Evolutionary conservation across 129 eudicot genomes (phyloP), one percentile per base, ranked within the genome.

Genomic region (Kitagawia praeruptora): DNA sequence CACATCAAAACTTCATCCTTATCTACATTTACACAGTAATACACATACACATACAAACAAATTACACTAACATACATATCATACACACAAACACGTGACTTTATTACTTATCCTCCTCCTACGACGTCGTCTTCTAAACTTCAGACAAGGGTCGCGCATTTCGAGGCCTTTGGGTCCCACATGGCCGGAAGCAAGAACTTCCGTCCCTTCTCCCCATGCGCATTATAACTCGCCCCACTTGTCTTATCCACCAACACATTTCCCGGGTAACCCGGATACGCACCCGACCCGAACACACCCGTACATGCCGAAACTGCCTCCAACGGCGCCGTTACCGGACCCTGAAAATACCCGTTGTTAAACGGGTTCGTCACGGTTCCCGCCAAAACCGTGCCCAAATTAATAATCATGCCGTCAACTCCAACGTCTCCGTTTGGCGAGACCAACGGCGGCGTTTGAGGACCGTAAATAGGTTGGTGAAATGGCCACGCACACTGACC

Each of bases 401-500:
- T 93, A 54, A 93, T 93, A 4, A 91, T 83, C 91, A 93, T 91
- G 0, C 97, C 98, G 69, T 88, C 96, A 9, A 90, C 83, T 15
- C 98, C 98, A 27, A 86, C 86, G 82, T 93, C 94, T 7, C 87
- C 89, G 83, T 93, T 87, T 2, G 98, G 97, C 4, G 97, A 86
- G 38, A 86, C 87, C 47, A 93, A 47, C 53, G 98, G 85, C 15
- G 96, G 84, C 19, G 78, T 77, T 74, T 93, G 89, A 18, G 98
- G 96, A 18, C 98, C 98, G 75, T 71, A 86, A 25, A 87, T 47
- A 28, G 93, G 98, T 71, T 90, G 88, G 28, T 85, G 87, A 56
- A 90, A 92, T 5, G 97, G 97, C 98, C 98, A 93, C 0, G 98
- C 96, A 70, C 98, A 93, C 76, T 85, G 86, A 78, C 96, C 98